phyloP scores from a whole-genome alignment of 2,329 filamentous ascomycete genomes.

The Fusarium hostae region DNA sequence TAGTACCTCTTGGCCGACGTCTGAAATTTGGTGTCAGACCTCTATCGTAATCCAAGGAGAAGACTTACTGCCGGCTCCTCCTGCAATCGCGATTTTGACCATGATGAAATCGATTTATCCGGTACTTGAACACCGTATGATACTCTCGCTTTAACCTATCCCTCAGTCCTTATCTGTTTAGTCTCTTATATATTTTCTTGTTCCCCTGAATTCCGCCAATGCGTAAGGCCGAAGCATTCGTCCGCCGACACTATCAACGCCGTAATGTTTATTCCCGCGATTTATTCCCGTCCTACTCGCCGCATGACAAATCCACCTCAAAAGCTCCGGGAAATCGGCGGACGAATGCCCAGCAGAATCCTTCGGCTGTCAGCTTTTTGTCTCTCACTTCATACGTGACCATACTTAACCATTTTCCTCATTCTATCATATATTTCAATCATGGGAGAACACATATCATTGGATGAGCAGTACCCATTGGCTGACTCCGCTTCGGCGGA shows the following conservation, averaged over 20 bases:
- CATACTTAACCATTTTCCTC: neutral
- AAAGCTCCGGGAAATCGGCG: constrained; percentile 34
- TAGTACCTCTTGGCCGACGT: constrained; percentile 63
- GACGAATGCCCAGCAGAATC: constrained; percentile 2
- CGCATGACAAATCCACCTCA: constrained; percentile 11
- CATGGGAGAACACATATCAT: constrained; percentile 22
- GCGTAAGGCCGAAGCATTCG: neutral
- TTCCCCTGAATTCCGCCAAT: constrained; percentile 1
- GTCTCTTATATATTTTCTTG: neutral
- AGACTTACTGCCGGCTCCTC: constrained; percentile 36
- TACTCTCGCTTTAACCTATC: no score
- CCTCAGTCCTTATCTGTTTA: fast-evolving
- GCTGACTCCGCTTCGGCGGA: neutral
- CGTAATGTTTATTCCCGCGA: neutral
- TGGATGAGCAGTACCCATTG: neutral
- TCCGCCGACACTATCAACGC: neutral
- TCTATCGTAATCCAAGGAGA: no score
- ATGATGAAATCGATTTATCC: constrained; percentile 8
- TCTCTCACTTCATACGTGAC: neutral
- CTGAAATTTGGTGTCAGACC: constrained; percentile 45
- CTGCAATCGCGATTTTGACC: constrained; percentile 41
- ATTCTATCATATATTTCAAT: neutral
- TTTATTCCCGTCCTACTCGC: neutral
- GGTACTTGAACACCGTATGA: no score
- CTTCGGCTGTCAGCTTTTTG: neutral